These are phyloP conservation scores for Lumnitzera littorea DNA, from an alignment of 345 rosid species.

Conservation along the genomic window DNA sequence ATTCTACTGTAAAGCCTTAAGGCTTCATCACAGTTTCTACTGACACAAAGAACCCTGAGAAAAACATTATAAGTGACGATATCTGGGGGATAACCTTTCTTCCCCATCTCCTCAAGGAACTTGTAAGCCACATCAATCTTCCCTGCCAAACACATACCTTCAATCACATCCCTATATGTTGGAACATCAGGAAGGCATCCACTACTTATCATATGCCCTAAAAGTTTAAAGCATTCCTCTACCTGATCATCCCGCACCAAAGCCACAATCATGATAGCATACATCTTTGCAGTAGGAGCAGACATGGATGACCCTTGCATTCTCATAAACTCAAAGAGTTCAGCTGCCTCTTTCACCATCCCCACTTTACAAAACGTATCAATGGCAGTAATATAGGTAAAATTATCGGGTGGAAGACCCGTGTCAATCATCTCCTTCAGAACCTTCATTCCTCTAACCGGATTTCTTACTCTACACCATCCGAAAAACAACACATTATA, in stretches of 20 bases:
- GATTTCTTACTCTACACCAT: conserved; percentile 84
- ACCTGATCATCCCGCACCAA: conserved; percentile 48
- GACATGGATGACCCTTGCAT: conserved; percentile 70
- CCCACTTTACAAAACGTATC: conserved; percentile 79
- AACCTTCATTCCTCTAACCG: conserved; percentile 52
- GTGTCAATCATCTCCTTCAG: conserved; percentile 80
- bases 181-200: conserved; percentile 95
- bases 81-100: conserved; percentile 82
- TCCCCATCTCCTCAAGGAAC: conserved; percentile 78
- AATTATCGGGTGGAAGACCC: conserved; percentile 72
- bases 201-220: conserved; percentile 62
- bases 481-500: conserved; percentile 81
- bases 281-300: conserved; percentile 83
- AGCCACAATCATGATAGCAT: conserved; percentile 63
- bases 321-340: conserved; percentile 79
- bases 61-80: conserved; percentile 86
- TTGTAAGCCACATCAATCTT: conserved; percentile 68
- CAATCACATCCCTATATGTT: conserved; percentile 69
- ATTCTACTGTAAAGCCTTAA: conserved; percentile 54
- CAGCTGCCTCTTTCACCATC: conserved; percentile 63
- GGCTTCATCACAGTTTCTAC: conserved; percentile 57
- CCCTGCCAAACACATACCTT: conserved; percentile 77
- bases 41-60: conserved; percentile 76
- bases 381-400: conserved; percentile 78
- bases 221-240: conserved; percentile 57